These are phyloP conservation scores for Leishmania guyanensis DNA, from an alignment of 208 protist species.

Conservation along the genomic window DNA sequence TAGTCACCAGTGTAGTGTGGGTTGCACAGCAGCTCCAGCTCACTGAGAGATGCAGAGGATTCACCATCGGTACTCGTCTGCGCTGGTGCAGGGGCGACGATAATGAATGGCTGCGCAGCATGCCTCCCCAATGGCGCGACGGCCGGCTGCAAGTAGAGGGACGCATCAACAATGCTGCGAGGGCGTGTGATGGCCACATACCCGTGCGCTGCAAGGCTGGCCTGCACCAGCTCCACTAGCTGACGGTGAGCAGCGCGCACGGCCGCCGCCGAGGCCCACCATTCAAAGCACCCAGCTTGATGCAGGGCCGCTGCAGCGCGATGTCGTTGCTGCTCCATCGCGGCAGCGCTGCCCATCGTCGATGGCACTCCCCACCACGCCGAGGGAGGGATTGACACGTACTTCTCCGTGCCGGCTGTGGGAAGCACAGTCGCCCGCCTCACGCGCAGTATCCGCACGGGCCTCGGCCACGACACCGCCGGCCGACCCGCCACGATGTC, in stretches of 20 bases:
- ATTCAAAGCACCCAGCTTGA: conserved; percentile 53
- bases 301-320: conserved; percentile 20
- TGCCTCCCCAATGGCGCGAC: neutral
- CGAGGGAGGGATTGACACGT: neutral
- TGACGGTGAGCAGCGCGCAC: conserved; percentile 34
- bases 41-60: neutral
- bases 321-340: neutral
- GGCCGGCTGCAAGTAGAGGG: conserved; percentile 2
- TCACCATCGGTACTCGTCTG: neutral
- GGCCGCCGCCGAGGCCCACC: conserved; percentile 44
- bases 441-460: conserved; percentile 57
- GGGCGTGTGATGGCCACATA: conserved; percentile 10
- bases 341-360: neutral
- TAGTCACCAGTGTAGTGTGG: conserved; percentile 65
- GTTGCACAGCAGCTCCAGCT: conserved; percentile 52
- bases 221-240: conserved; percentile 22
- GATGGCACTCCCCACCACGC: conserved; percentile 15
- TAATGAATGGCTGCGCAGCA: neutral
- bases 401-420: conserved; percentile 56
- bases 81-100: conserved; percentile 3
- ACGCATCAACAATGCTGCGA: conserved; percentile 9
- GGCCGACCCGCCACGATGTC: conserved; percentile 19
- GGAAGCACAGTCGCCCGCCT: conserved; percentile 64
- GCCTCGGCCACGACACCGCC: conserved; percentile 40
- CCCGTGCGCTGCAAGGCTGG: neutral